phyloP scores from a whole-genome alignment of 139 green algal genomes.

The Pseudopediastrum boryanum region DNA sequence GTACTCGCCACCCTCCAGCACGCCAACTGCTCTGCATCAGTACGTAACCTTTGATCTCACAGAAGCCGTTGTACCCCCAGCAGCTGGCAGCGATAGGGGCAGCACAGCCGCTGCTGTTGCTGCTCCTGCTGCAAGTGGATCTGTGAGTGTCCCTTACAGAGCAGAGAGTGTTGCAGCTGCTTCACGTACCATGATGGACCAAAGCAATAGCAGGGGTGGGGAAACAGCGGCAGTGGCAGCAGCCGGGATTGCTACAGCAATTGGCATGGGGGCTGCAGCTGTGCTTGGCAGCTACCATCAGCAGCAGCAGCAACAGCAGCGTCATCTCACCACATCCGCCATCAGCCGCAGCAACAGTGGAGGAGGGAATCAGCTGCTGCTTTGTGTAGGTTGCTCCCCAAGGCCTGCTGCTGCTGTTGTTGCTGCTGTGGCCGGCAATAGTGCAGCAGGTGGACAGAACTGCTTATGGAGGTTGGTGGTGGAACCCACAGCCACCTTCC shows the following conservation, averaged over 20 bases:
- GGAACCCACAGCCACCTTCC: constrained; percentile 52
- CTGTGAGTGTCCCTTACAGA: too few species aligned
- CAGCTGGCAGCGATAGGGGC: constrained; percentile 3
- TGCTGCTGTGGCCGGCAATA: background rate
- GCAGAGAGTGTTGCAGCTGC: background rate
- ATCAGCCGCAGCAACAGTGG: background rate
- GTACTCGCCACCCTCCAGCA: constrained; percentile 21
- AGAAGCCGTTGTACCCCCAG: too few species aligned
- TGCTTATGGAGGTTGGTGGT: constrained; percentile 56
- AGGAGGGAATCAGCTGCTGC: background rate
- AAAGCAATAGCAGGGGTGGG: background rate
- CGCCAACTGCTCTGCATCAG: background rate
- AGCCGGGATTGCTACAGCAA: too few species aligned
- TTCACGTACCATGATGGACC: background rate
- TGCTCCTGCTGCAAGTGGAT: too few species aligned
- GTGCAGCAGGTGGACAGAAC: background rate
- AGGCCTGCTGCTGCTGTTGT: constrained; percentile 2
- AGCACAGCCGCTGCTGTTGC: too few species aligned
- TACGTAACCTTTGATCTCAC: background rate
- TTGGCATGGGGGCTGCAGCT: too few species aligned
- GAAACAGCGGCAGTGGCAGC: constrained; percentile 4
- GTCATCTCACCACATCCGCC: too few species aligned
- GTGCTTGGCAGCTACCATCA: too few species aligned
- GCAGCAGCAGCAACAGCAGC: too few species aligned
- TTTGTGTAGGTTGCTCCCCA: constrained; percentile 11